Percentiles rank a stretch among this genome's conserved stretches.
These are phyloP conservation scores for Sclerotinia minor DNA, from an alignment of 2,329 filamentous ascomycete species.

Conservation along the genomic window DNA sequence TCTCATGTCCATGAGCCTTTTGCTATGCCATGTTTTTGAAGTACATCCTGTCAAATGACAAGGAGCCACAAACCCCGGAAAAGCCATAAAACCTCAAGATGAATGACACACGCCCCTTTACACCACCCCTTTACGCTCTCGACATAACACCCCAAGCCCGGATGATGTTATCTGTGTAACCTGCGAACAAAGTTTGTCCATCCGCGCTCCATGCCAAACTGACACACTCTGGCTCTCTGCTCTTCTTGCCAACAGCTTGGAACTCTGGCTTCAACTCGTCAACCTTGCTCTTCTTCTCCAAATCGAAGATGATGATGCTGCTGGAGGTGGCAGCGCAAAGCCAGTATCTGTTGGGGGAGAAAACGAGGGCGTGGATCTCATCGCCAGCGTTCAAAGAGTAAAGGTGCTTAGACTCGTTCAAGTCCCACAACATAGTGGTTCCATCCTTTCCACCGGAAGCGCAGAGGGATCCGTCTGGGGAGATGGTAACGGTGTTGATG, in stretches of 20 bases:
- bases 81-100: constrained; percentile 39
- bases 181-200: constrained; percentile 98
- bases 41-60: constrained; percentile 41
- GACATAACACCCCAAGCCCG: constrained; percentile 98
- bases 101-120: constrained; percentile 36
- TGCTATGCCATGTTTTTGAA: constrained; percentile 41
- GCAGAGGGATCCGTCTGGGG: constrained; percentile 97
- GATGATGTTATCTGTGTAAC: constrained; percentile 99
- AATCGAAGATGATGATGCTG: constrained; percentile 99
- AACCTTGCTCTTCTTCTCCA: constrained; percentile 99
- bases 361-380: constrained; percentile 99
- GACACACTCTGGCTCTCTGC: constrained; percentile 97
- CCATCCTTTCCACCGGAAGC: constrained; percentile 99
- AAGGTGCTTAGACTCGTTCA: constrained; percentile 99
- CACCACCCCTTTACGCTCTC: constrained; percentile 63
- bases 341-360: constrained; percentile 99
- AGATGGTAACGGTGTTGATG: constrained; percentile 99
- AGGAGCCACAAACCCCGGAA: constrained; percentile 40
- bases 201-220: constrained; percentile 97
- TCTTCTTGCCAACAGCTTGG: constrained; percentile 96
- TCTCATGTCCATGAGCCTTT: constrained; percentile 40
- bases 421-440: constrained; percentile 99
- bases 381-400: constrained; percentile 99
- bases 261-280: constrained; percentile 99
- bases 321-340: constrained; percentile 95